phyloP scores from a whole-genome alignment of 345 rosid species.

The Anacardium occidentale region DNA sequence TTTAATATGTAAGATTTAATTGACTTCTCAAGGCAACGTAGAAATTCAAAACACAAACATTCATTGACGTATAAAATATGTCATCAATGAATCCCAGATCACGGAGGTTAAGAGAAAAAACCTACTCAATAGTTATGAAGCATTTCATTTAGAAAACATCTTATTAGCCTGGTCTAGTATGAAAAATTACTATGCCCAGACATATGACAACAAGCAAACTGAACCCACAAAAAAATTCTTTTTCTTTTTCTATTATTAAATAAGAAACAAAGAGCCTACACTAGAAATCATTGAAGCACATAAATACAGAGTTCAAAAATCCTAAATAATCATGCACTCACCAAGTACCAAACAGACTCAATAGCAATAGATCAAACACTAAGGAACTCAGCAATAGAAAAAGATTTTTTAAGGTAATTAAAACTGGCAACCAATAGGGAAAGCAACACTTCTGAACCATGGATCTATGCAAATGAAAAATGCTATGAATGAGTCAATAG shows the following conservation, averaged over 20 bases:
- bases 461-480: slow-evolving; percentile 1
- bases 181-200: not conserved
- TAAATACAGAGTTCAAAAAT: not conserved
- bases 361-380: not conserved
- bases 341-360: not conserved
- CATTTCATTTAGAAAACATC: too few relatives aligned
- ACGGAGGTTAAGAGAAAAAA: too few relatives aligned
- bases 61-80: too few relatives aligned
- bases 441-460: slow-evolving; percentile 1
- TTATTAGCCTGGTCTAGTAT: not conserved
- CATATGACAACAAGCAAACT: not conserved
- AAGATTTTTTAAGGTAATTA: not conserved
- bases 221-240: not conserved
- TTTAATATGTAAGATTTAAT: too few relatives aligned
- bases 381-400: not conserved
- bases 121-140: not conserved
- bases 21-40: too few relatives aligned
- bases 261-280: not conserved
- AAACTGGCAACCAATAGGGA: not conserved
- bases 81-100: too few relatives aligned
- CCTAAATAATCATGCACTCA: not conserved
- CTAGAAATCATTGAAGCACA: not conserved
- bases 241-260: too few relatives aligned
- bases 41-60: too few relatives aligned
- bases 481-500: not conserved